phyloP scores from a whole-genome alignment of 768 basidiomycete genomes.

The Tulasnella calospora region DNA sequence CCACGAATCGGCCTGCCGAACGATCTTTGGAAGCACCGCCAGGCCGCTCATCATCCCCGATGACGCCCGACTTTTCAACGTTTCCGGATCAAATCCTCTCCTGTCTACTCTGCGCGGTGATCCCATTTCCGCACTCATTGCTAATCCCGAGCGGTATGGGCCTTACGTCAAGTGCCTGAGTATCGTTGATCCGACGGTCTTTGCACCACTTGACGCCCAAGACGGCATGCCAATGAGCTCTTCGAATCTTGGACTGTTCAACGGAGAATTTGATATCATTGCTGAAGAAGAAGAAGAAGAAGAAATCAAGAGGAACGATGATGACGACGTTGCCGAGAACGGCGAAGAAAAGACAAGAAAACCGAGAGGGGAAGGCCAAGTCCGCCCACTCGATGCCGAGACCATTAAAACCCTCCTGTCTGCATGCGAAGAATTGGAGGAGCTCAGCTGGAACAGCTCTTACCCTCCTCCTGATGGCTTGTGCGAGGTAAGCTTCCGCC shows the following conservation, averaged over 20 bases:
- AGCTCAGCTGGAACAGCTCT: conserved; percentile 37
- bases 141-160: conserved; percentile 37
- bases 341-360: not conserved
- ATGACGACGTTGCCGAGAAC: not conserved
- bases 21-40: conserved; percentile 33
- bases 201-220: conserved; percentile 13
- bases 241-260: conserved; percentile 22
- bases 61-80: conserved; percentile 32
- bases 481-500: conserved; percentile 37
- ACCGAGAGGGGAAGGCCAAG: not conserved
- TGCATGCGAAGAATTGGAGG: conserved; percentile 33
- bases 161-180: conserved; percentile 35
- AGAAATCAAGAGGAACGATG: conserved; percentile 16
- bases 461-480: conserved; percentile 41
- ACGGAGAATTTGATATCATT: conserved; percentile 10
- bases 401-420: conserved; percentile 27
- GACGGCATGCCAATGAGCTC: not conserved
- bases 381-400: conserved; percentile 27
- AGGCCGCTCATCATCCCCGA: conserved; percentile 33
- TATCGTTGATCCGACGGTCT: conserved; percentile 31
- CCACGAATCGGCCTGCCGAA: conserved; percentile 36
- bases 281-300: conserved; percentile 27
- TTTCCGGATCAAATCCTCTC: not conserved
- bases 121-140: conserved; percentile 33
- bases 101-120: conserved; percentile 11